Evolutionary conservation across 2,329 filamentous ascomycete species (phyloP).

Genomic region (Chrysosporium keratinophilum): DNA sequence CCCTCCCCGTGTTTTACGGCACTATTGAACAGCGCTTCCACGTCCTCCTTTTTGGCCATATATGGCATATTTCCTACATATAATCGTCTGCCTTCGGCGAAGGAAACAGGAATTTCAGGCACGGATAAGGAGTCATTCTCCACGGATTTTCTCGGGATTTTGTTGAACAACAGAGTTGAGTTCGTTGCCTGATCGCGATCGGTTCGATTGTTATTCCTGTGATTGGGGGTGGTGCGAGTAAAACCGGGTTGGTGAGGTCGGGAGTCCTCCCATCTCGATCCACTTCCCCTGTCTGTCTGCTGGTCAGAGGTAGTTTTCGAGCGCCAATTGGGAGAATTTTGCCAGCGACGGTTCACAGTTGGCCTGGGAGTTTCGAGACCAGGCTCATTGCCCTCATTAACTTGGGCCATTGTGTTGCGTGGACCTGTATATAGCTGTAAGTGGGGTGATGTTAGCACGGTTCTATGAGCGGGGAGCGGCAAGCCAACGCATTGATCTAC

Average conservation of each 20-base stretch:
- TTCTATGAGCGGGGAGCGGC: not conserved
- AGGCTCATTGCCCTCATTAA: constrained; percentile 10
- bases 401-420: constrained; percentile 1
- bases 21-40: constrained; percentile 38
- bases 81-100: constrained; percentile 36
- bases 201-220: not conserved
- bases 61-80: constrained; percentile 49
- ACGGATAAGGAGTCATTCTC: not conserved
- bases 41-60: constrained; percentile 43
- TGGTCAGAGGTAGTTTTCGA: constrained; percentile 3
- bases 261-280: not conserved
- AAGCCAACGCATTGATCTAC: no score
- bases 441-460: not conserved
- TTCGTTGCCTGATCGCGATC: not conserved
- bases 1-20: constrained; percentile 24
- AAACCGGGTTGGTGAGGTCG: not conserved
- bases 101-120: constrained; percentile 17
- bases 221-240: not conserved
- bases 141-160: not conserved
- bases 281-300: not conserved
- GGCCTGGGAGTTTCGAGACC: constrained; percentile 6
- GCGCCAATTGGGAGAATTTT: constrained; percentile 15
- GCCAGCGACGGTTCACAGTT: constrained; percentile 13
- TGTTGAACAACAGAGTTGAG: not conserved
- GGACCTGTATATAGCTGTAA: not conserved